A percentile compares a stretch with the other conserved stretches of the same genome.
Conservation (phyloP, 192 early-diverging fungal species). For the Umbelopsis sp. region DNA sequence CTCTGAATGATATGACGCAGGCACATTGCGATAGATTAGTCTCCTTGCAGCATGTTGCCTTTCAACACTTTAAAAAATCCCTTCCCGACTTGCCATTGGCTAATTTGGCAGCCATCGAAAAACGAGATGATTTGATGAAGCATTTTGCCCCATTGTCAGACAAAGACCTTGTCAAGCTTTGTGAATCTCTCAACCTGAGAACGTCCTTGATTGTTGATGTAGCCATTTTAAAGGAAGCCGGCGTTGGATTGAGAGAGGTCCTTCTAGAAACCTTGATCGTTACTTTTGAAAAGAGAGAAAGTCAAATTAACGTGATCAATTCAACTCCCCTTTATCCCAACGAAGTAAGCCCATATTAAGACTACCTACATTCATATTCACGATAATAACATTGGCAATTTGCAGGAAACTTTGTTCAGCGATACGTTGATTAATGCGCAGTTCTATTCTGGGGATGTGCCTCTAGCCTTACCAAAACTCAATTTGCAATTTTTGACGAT, state of each 20-base stretch:
- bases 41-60: slow-evolving; percentile 78
- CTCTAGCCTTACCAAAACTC: slow-evolving; percentile 82
- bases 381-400: too few relatives aligned
- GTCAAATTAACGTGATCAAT: slow-evolving; percentile 75
- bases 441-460: slow-evolving; percentile 57
- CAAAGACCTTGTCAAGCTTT: slow-evolving; percentile 58
- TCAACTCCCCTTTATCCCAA: slow-evolving; percentile 77
- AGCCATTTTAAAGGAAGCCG: slow-evolving; percentile 6
- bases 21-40: slow-evolving; percentile 64
- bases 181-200: slow-evolving; percentile 65
- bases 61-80: slow-evolving; percentile 63
- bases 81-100: slow-evolving; percentile 78
- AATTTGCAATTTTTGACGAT: slow-evolving; percentile 92
- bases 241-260: slow-evolving; percentile 48
- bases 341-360: slow-evolving; percentile 45
- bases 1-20: slow-evolving; percentile 63
- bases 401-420: slow-evolving; percentile 67
- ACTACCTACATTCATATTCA: too few relatives aligned
- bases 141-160: slow-evolving; percentile 57
- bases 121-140: slow-evolving; percentile 43
- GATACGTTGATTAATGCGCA: slow-evolving; percentile 70
- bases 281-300: slow-evolving; percentile 60
- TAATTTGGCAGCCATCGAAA: slow-evolving; percentile 69
- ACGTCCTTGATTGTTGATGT: slow-evolving; percentile 42
- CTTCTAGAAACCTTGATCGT: slow-evolving; percentile 58